Evolutionary conservation across 495 filamentous ascomycete species (phyloP).

Genomic region (Hypoxylon fragiforme): DNA sequence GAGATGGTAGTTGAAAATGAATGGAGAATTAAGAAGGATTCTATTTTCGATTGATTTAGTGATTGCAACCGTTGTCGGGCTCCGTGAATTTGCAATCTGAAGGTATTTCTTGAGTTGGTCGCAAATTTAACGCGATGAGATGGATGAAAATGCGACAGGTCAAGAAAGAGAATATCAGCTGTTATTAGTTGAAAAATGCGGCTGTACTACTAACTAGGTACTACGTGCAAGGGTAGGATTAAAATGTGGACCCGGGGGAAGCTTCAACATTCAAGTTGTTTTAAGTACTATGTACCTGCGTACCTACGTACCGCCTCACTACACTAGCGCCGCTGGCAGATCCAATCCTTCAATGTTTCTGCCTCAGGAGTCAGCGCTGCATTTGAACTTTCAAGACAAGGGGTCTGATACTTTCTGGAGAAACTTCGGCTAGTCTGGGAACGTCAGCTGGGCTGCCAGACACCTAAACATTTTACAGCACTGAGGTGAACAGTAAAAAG

Average conservation of each 20-base stretch:
- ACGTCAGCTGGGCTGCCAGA: too few relatives aligned
- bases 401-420: slow-evolving; percentile 1
- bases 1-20: not conserved
- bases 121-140: slow-evolving; percentile 2
- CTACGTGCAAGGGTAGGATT: not conserved
- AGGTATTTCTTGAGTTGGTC: slow-evolving; percentile 6
- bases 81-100: too few relatives aligned
- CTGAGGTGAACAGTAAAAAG: too few relatives aligned
- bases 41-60: too few relatives aligned
- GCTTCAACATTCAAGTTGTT: too few relatives aligned
- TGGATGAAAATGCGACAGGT: slow-evolving; percentile 16
- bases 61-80: too few relatives aligned
- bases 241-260: slow-evolving; percentile 14
- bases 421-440: slow-evolving; percentile 11
- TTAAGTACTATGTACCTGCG: too few relatives aligned
- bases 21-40: not conserved
- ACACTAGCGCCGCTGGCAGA: too few relatives aligned
- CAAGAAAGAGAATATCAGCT: slow-evolving; percentile 14
- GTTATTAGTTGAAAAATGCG: slow-evolving; percentile 29
- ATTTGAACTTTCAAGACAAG: too few relatives aligned
- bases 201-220: slow-evolving; percentile 1
- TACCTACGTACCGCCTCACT: too few relatives aligned
- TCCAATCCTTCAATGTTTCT: not conserved
- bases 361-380: too few relatives aligned
- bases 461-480: too few relatives aligned